Evolutionary conservation across 306 rosid genomes (phyloP).

Genomic region (Corylus americana): DNA sequence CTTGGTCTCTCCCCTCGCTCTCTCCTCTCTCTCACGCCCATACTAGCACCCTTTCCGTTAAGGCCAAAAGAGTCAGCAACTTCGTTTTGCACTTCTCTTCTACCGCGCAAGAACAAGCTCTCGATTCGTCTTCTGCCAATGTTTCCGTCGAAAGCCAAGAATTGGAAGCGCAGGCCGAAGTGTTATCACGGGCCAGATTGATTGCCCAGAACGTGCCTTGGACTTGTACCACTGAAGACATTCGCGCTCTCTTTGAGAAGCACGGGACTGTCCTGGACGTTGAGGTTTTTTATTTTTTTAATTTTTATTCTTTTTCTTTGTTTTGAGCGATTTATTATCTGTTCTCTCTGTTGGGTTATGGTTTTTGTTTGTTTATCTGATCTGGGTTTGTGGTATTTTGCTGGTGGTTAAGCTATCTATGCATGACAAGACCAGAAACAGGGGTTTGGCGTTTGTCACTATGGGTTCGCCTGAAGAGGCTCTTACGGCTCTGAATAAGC

Average conservation of each 20-base stretch:
- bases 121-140: conserved; percentile 24
- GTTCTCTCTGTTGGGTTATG: conserved; percentile 3
- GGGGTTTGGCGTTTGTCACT: conserved; percentile 96
- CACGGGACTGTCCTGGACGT: conserved; percentile 74
- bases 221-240: conserved; percentile 78
- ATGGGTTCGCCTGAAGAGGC: conserved; percentile 92
- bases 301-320: background rate
- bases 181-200: conserved; percentile 54
- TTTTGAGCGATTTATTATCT: background rate
- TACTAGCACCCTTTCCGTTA: conserved; percentile 14
- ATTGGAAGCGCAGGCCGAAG: conserved; percentile 37
- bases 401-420: conserved; percentile 59
- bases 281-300: conserved; percentile 51
- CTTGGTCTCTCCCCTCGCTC: conserved; percentile 29
- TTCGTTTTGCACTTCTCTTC: conserved; percentile 42
- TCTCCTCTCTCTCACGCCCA: conserved; percentile 25
- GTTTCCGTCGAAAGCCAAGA: conserved; percentile 22
- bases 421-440: conserved; percentile 69
- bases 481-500: conserved; percentile 58
- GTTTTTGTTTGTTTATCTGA: conserved; percentile 22
- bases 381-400: conserved; percentile 23
- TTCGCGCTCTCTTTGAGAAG: conserved; percentile 71
- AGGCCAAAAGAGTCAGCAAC: conserved; percentile 28
- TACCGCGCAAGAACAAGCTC: conserved; percentile 48
- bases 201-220: conserved; percentile 92